These are phyloP conservation scores for Lignosus rhinocerotis DNA, from an alignment of 1,284 basidiomycete species.

Conservation along the genomic window DNA sequence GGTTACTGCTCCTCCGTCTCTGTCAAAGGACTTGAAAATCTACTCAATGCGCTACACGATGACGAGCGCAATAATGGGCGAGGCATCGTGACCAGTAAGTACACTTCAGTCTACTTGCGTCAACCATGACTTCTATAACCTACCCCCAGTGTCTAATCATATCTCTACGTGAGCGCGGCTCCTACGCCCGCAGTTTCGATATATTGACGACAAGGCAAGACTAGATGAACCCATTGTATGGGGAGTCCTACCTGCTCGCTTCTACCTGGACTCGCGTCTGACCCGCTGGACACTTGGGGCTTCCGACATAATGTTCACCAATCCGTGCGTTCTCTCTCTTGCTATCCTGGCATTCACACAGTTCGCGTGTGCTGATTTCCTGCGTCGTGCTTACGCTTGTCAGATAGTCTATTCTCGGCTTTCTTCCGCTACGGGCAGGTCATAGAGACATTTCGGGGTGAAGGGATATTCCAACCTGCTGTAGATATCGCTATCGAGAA, in stretches of 20 bases:
- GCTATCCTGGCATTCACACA: conserved; percentile 24
- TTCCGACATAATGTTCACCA: conserved; percentile 95
- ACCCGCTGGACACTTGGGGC: conserved; percentile 89
- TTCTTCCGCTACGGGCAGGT: conserved; percentile 94
- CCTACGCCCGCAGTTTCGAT: neutral
- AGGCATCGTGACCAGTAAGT: conserved; percentile 79
- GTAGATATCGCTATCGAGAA: conserved; percentile 81
- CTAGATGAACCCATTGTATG: conserved; percentile 81
- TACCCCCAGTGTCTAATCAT: conserved; percentile 78
- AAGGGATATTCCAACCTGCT: conserved; percentile 88
- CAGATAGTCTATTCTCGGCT: conserved; percentile 68
- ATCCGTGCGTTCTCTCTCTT: conserved; percentile 51
- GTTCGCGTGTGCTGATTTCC: neutral
- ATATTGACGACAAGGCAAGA: conserved; percentile 36
- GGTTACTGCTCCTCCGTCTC: conserved; percentile 63
- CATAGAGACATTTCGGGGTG: conserved; percentile 89
- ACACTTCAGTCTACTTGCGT: neutral
- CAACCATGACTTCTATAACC: neutral
- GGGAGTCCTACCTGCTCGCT: conserved; percentile 73
- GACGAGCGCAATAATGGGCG: conserved; percentile 49
- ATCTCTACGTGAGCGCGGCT: conserved; percentile 73
- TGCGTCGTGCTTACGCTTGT: neutral
- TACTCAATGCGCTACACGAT: conserved; percentile 64
- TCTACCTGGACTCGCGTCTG: conserved; percentile 58
- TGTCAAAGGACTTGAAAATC: conserved; percentile 66